Evolutionary conservation across 495 filamentous ascomycete species (phyloP).

Genomic region (Lichenothelia convexa): DNA sequence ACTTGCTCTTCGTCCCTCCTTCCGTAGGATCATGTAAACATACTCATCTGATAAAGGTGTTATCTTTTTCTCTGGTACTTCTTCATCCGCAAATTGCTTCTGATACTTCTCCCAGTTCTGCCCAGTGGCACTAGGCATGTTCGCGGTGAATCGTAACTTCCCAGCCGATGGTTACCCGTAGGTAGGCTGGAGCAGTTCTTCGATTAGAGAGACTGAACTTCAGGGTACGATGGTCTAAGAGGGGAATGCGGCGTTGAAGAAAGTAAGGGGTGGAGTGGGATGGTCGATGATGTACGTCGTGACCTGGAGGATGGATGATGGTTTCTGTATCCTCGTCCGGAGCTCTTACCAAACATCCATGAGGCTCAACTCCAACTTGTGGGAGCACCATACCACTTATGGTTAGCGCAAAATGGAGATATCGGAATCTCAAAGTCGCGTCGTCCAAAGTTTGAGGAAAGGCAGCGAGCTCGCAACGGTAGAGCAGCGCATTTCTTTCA

Average conservation of each 20-base stretch:
- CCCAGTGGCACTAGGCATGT: slow-evolving; percentile 83
- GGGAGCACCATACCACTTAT: too few species aligned
- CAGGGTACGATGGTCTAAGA: neutral
- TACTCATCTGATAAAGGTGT: slow-evolving; percentile 90
- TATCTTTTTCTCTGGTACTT: slow-evolving; percentile 98
- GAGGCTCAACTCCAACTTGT: too few species aligned
- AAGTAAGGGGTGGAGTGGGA: neutral
- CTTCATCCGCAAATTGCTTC: slow-evolving; percentile 92
- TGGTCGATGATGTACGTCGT: too few species aligned
- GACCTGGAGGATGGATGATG: too few species aligned
- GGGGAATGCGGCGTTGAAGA: neutral
- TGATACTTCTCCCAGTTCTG: slow-evolving; percentile 94
- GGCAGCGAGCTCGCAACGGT: neutral
- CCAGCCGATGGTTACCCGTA: too few species aligned
- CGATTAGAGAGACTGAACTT: neutral
- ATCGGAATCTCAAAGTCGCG: too few species aligned
- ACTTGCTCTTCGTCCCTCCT: slow-evolving; percentile 4
- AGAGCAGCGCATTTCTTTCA: neutral
- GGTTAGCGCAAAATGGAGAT: too few species aligned
- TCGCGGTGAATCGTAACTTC: slow-evolving; percentile 13
- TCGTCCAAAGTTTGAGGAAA: too few species aligned
- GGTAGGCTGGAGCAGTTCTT: slow-evolving; percentile 23
- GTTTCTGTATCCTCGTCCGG: too few species aligned
- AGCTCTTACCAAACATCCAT: too few species aligned
- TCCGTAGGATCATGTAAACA: slow-evolving; percentile 17